Evolutionary conservation across 441 rosid genomes (phyloP).

Genomic region (Gossypium gossypioides): DNA sequence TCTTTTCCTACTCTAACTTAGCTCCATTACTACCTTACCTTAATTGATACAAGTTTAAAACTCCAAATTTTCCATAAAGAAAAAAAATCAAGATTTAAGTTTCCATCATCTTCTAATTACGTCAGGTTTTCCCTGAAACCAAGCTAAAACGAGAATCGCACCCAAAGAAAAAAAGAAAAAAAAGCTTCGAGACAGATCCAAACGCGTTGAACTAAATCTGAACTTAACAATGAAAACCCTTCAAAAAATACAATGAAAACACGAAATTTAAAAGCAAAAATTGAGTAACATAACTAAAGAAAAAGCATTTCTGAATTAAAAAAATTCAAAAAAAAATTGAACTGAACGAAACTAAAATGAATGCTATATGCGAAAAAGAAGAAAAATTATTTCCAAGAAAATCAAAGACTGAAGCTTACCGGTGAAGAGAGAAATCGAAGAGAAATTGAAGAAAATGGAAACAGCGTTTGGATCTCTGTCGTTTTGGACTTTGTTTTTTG

Average conservation of each 20-base stretch:
- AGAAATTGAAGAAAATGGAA: background rate
- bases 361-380: background rate
- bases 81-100: background rate
- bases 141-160: background rate
- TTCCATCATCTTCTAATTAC: background rate
- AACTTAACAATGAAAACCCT: background rate
- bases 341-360: background rate
- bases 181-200: constrained; percentile 22
- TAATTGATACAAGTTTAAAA: background rate
- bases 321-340: background rate
- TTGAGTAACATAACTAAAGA: background rate
- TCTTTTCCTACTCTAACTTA: constrained; percentile 1
- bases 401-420: constrained; percentile 7
- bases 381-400: background rate
- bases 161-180: background rate
- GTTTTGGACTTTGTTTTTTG: background rate
- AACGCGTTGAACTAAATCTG: constrained; percentile 8
- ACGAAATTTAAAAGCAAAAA: background rate
- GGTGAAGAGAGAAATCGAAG: background rate
- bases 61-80: background rate
- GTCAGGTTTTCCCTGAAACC: background rate
- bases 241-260: background rate
- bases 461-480: constrained; percentile 10
- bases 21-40: background rate
- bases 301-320: background rate